phyloP scores from a whole-genome alignment of 768 basidiomycete species.

The Amanita inopinata region DNA sequence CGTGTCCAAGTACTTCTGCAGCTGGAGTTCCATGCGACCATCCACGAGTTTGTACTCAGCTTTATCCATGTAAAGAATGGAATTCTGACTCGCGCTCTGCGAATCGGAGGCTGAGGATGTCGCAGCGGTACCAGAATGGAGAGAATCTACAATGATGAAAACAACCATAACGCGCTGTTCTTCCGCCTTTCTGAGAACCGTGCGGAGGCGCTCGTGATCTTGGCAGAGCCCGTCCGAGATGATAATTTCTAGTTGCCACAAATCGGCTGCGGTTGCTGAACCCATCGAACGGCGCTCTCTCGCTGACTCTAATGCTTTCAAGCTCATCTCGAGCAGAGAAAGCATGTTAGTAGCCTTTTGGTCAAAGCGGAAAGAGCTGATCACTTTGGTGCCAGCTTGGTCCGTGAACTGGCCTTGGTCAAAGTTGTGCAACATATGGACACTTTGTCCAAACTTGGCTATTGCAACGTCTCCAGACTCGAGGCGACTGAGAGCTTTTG shows the following conservation, averaged over 20 bases:
- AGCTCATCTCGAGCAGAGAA: slow-evolving; percentile 69
- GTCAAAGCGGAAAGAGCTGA: slow-evolving; percentile 80
- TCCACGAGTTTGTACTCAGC: slow-evolving; percentile 77
- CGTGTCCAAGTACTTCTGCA: slow-evolving; percentile 85
- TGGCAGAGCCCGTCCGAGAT: slow-evolving; percentile 99
- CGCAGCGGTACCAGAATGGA: slow-evolving; percentile 34
- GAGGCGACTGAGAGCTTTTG: slow-evolving; percentile 81
- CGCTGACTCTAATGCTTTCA: slow-evolving; percentile 66
- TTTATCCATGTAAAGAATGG: slow-evolving; percentile 90
- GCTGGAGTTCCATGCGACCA: slow-evolving; percentile 77
- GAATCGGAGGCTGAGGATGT: slow-evolving; percentile 13
- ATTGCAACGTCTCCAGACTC: slow-evolving; percentile 95
- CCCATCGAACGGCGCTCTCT: slow-evolving; percentile 52
- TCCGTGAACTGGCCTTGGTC: slow-evolving; percentile 75
- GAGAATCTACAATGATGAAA: slow-evolving; percentile 90
- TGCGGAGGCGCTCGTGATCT: slow-evolving; percentile 80
- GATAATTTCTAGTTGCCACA: slow-evolving; percentile 98
- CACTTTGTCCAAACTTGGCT: slow-evolving; percentile 79
- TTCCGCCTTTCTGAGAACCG: slow-evolving; percentile 72
- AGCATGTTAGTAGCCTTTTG: slow-evolving; percentile 87
- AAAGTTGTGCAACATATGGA: slow-evolving; percentile 86
- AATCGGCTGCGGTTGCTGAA: slow-evolving; percentile 61
- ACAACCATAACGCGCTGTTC: slow-evolving; percentile 92
- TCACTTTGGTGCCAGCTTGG: slow-evolving; percentile 67
- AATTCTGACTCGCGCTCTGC: slow-evolving; percentile 37